Percentiles rank a stretch among this genome's conserved stretches.
phyloP scores from a whole-genome alignment of 2,329 filamentous ascomycete genomes.

The Sclerotinia minor region DNA sequence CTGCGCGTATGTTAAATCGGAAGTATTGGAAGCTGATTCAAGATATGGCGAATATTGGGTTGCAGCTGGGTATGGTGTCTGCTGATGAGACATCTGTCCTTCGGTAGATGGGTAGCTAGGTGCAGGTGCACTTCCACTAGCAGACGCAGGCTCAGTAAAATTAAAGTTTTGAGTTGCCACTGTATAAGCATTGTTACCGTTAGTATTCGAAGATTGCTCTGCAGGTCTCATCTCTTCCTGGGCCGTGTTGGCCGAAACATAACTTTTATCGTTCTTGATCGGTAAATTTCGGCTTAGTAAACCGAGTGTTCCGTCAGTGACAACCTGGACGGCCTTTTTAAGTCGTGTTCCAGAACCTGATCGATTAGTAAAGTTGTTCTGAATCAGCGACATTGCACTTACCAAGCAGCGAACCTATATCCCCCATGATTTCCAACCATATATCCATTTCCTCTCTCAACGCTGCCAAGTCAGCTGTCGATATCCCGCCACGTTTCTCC shows the following conservation, averaged over 20 bases:
- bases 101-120: constrained; percentile 31
- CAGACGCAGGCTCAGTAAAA: constrained; percentile 26
- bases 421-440: constrained; percentile 68
- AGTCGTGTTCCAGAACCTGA: constrained; percentile 50
- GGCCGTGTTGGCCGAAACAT: constrained; percentile 1
- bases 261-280: constrained; percentile 45
- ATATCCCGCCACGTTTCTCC: constrained; percentile 63
- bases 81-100: constrained; percentile 33
- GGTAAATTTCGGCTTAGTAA: constrained; percentile 47
- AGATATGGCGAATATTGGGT: constrained; percentile 40
- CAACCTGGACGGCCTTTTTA: constrained; percentile 49
- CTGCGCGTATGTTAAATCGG: constrained; percentile 32
- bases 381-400: constrained; percentile 40
- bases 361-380: constrained; percentile 22
- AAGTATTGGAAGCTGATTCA: constrained; percentile 28
- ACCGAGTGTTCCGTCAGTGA: constrained; percentile 51
- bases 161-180: constrained; percentile 23
- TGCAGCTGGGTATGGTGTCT: constrained; percentile 39
- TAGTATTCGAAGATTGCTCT: constrained; percentile 17
- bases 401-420: constrained; percentile 68
- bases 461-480: constrained; percentile 56
- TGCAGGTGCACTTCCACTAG: constrained; percentile 25
- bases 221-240: constrained; percentile 26
- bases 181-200: constrained; percentile 18
- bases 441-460: constrained; percentile 66